Evolutionary conservation across 2,329 filamentous ascomycete species (phyloP).

Genomic region (Teratosphaeria pseudoeucalypti): DNA sequence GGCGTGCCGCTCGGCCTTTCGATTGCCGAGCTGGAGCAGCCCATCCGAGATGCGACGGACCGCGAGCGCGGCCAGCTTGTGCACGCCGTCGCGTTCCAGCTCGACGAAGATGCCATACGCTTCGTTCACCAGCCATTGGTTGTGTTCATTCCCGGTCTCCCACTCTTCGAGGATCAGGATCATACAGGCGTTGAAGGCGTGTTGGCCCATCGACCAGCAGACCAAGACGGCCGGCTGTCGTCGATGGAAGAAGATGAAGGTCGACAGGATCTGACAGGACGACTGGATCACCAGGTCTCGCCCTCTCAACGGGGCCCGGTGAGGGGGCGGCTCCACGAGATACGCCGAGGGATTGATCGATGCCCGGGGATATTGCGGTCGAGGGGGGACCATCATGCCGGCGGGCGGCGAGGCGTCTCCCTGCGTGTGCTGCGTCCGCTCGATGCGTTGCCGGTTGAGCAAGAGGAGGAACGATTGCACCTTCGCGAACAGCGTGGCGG

Average conservation of each 20-base stretch:
- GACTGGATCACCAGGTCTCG: constrained; percentile 33
- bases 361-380: constrained; percentile 8
- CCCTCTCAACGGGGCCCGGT: constrained; percentile 25
- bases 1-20: constrained; percentile 6
- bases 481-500: constrained; percentile 37
- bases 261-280: constrained; percentile 32
- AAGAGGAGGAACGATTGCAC: constrained; percentile 40
- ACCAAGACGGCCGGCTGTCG: constrained; percentile 34
- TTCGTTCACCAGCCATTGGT: constrained; percentile 30
- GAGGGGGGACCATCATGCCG: background rate
- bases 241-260: constrained; percentile 38
- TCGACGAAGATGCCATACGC: constrained; percentile 34
- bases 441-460: constrained; percentile 37
- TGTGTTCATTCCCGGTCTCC: constrained; percentile 30
- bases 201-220: constrained; percentile 40
- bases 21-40: constrained; percentile 15
- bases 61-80: constrained; percentile 36
- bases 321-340: constrained; percentile 13
- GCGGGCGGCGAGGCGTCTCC: constrained; percentile 11
- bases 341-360: constrained; percentile 4
- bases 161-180: constrained; percentile 38
- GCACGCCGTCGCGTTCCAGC: constrained; percentile 32
- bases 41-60: constrained; percentile 29
- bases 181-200: constrained; percentile 42
- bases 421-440: constrained; percentile 17